Evolutionary conservation across 306 rosid species (phyloP).

Genomic region (Ochetophila trinervis): DNA sequence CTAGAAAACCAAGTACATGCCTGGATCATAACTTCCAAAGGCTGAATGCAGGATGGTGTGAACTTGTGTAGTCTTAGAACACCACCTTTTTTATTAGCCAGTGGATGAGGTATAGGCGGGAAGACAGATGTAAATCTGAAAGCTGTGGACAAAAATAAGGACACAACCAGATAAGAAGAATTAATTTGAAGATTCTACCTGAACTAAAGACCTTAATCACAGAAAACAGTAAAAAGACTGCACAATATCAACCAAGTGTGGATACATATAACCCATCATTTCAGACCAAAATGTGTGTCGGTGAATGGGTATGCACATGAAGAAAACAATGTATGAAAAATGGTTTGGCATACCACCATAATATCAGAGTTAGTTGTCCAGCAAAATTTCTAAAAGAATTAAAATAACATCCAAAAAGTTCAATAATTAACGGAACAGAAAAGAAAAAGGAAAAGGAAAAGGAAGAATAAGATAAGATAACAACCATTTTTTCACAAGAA

Average conservation of each 20-base stretch:
- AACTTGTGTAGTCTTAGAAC: constrained; percentile 37
- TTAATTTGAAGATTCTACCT: neutral
- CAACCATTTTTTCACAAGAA: neutral
- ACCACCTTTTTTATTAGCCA: constrained; percentile 60
- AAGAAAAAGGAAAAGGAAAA: no score
- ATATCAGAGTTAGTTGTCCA: neutral
- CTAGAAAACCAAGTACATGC: constrained; percentile 36
- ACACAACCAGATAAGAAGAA: neutral
- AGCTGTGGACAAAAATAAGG: constrained; percentile 53
- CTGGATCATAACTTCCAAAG: constrained; percentile 95
- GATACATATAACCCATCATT: no score
- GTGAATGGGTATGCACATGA: neutral
- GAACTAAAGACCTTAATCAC: neutral
- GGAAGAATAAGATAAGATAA: neutral
- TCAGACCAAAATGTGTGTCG: no score
- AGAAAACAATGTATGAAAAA: neutral
- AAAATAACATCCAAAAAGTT: neutral
- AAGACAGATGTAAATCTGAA: constrained; percentile 87
- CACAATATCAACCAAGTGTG: no score
- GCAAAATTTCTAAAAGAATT: neutral
- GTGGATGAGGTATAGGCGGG: constrained; percentile 85
- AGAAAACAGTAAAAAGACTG: no score
- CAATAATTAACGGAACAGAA: neutral
- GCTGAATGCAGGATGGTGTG: constrained; percentile 73
- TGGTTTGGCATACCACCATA: neutral